Base-by-base conservation (phyloP, 2,329 filamentous ascomycete genomes). In the Herpotrichia juniperi region DNA sequence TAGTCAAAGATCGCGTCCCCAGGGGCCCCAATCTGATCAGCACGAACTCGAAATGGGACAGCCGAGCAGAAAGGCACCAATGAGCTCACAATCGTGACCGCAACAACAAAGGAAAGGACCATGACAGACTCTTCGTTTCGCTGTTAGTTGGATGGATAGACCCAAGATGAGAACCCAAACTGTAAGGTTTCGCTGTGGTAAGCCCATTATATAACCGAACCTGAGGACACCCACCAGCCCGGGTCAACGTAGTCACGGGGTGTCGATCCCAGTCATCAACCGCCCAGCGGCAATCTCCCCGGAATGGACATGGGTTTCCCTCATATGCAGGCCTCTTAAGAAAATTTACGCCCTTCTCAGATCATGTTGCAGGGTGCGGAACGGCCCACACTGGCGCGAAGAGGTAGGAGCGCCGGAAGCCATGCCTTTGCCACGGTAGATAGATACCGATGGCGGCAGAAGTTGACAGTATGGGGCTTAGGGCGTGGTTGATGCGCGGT, bases 1-100 rank as follows among this genome's bases (percentile, higher is more conserved):
- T 54, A 57, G 26, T 57, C 54, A 32, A 54, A 57, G 6, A 39
- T 54, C 19, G 50, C 50, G 26, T 56, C 19, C 21, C 32, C 25
- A 16, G 42, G 25, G 12, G 32, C 39, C 24, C 49, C 53, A 16
- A 47, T n/a, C 30, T 56, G 49, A 35, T 49, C 46, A 32, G 48
- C 48, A 17, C 45, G 44, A 43, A 47, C 7, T 6, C 46, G 34
- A 14, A 50, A 26, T 2, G 51, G 51, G n/a, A 42, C 46, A 34
- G 51, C 51, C 16, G 12, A 30, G 19, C 45, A 30, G 16, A 31
- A 30, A 28, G 44, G 37, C 22, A 39, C 37, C n/a, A 48, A 35
- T 31, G 45, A 35, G 19, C 19, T 22, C 6, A 42, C 35, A 19
- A 48, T 31, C 26, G 44, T 32, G 30, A 48, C 26, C 12, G 21